Conservation (phyloP, 805 yeast genomes). For the Wickerhamia fluorescens region DNA sequence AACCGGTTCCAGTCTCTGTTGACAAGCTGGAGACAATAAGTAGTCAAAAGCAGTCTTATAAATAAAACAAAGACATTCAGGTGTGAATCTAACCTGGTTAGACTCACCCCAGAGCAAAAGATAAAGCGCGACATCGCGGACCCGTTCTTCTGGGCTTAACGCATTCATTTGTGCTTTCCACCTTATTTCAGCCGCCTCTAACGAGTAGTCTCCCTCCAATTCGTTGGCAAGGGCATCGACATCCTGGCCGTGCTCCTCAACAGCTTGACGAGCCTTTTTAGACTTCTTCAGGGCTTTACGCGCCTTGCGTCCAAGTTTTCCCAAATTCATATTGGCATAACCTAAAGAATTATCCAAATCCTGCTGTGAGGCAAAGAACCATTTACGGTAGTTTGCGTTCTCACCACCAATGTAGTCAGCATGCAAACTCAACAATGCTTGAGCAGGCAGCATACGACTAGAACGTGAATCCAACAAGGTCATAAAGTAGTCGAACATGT, state of each 20-base stretch:
- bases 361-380: conserved; percentile 86
- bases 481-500: conserved; percentile 85
- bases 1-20: conserved; percentile 74
- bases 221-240: conserved; percentile 57
- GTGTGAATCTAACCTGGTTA: conserved; percentile 88
- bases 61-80: conserved; percentile 78
- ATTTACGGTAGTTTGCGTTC: conserved; percentile 74
- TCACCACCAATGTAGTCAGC: conserved; percentile 90
- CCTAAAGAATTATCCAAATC: conserved; percentile 83
- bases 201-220: conserved; percentile 77
- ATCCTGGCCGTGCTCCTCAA: conserved; percentile 58
- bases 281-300: conserved; percentile 77
- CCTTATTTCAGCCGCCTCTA: conserved; percentile 76
- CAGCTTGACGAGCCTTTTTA: conserved; percentile 66
- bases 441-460: conserved; percentile 85
- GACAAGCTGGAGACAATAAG: conserved; percentile 81
- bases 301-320: conserved; percentile 71
- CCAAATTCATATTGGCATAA: conserved; percentile 72
- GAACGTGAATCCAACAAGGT: conserved; percentile 75
- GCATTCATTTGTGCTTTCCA: conserved; percentile 80
- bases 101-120: conserved; percentile 86
- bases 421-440: conserved; percentile 73
- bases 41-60: conserved; percentile 94
- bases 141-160: conserved; percentile 69
- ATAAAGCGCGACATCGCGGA: conserved; percentile 70